Evolutionary conservation across 192 early-diverging fungal genomes (phyloP), one percentile per base, ranked within the genome.

Genomic region (Podila horticola): DNA sequence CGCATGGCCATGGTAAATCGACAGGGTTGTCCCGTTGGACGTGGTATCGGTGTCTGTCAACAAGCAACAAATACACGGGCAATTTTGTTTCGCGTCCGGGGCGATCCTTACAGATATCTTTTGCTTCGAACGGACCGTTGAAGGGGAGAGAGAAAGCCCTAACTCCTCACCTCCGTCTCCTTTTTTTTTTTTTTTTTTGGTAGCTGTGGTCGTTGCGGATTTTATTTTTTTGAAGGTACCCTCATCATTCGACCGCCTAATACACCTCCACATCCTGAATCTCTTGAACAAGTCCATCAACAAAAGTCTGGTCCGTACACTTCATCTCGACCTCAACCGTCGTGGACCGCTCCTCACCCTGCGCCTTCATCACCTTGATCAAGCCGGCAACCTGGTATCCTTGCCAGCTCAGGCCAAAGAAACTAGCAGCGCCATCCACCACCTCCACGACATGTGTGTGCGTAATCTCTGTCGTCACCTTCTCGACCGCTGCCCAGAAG

Each of bases 361-460:
- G 24, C 30, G 29, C 50, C 58, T 65, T 86, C 75, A 59, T 57
- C 26, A 72, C 62, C 67, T 91, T 91, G 64, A 89, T 75, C 58
- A 91, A 62, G 22, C 88, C 90, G 0, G 88, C 90, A 24, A 89
- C 75, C 63, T 89, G 86, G 58, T 83, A 83, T 7, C 85, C 88
- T 55, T 90, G 86, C 33, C 86, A 86, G 33, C 82, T 87, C 52
- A 83, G 84, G 19, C 88, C 90, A 72, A 90, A 91, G 38, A 91
- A 83, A 13, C 89, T 88, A 8, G 88, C 89, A 0, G 89, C 90
- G 9, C 86, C 85, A 30, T 86, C 85, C 15, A 90, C 84, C 24
- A 86, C 74, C 50, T 91, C 88, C 8, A 91, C 90, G 17, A 91
- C 74, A 63, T 87, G 87, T 8, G 87, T 71, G 6, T 89, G 84